These are phyloP conservation scores for Mortierella sp. DNA, from an alignment of 371 early-diverging fungal species.

Conservation along the genomic window DNA sequence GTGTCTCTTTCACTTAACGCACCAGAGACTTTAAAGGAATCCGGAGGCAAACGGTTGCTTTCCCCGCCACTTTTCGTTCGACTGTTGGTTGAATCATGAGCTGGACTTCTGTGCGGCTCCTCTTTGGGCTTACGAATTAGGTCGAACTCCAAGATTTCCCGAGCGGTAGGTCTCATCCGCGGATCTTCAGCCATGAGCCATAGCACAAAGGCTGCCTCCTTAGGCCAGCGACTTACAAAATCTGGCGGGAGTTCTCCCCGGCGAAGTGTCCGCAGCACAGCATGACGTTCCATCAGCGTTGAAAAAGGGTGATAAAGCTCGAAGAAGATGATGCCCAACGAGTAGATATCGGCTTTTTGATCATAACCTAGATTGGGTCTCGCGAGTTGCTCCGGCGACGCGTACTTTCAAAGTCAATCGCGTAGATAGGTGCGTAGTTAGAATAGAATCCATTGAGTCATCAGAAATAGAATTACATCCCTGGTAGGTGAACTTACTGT, in stretches of 20 bases:
- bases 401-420: conserved; percentile 65
- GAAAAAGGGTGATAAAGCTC: conserved; percentile 75
- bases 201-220: conserved; percentile 81
- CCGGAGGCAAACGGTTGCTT: not conserved
- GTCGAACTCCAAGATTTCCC: conserved; percentile 79
- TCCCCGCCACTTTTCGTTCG: not conserved
- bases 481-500: conserved; percentile 27
- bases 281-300: conserved; percentile 74
- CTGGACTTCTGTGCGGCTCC: not conserved
- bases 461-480: not conserved
- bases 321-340: conserved; percentile 76
- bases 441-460: not conserved
- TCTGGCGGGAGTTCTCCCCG: conserved; percentile 75
- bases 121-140: conserved; percentile 44
- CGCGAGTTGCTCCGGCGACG: conserved; percentile 92
- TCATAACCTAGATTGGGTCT: conserved; percentile 64
- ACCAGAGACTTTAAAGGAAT: not conserved
- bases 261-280: conserved; percentile 67
- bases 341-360: conserved; percentile 77
- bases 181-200: conserved; percentile 84
- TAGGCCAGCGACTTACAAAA: conserved; percentile 81
- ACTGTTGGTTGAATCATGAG: not conserved
- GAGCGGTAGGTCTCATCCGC: conserved; percentile 74
- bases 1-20: not conserved
- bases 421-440: not conserved